These are phyloP conservation scores for Chrysoporthe cubensis DNA, from an alignment of 2,329 filamentous ascomycete species.

Conservation along the genomic window DNA sequence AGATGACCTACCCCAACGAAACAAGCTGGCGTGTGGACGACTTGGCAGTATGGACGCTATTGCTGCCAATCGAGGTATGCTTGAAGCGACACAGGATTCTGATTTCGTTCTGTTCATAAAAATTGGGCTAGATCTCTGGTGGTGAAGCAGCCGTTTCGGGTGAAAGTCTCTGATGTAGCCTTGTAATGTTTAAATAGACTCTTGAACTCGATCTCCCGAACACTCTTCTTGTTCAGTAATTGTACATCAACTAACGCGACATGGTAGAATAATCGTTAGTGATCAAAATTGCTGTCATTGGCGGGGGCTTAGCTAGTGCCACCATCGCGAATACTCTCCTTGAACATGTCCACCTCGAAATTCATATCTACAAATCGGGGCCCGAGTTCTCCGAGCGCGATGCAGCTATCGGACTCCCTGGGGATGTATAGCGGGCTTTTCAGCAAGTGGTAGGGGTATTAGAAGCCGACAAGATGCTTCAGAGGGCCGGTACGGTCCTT, in stretches of 20 bases:
- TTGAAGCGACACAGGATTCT: no score
- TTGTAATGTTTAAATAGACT: no score
- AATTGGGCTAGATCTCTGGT: no score
- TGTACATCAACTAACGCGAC: not conserved
- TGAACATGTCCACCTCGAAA: conserved; percentile 28
- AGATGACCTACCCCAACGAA: not conserved
- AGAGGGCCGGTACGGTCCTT: conserved; percentile 29
- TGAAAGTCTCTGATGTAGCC: no score
- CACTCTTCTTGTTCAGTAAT: not conserved
- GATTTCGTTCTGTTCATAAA: no score
- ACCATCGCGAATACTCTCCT: conserved; percentile 32
- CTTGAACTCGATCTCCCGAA: no score
- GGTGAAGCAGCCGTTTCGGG: no score
- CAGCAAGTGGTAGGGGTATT: conserved; percentile 22
- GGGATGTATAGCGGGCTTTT: conserved; percentile 29
- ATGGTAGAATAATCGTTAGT: conserved; percentile 8
- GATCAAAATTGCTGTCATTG: conserved; percentile 32
- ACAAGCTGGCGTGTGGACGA: not conserved
- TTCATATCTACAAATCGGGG: conserved; percentile 33
- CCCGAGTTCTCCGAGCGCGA: conserved; percentile 33
- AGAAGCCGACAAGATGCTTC: conserved; percentile 22
- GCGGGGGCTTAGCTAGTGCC: conserved; percentile 33
- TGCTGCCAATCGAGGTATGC: no score
- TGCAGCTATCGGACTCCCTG: conserved; percentile 31
- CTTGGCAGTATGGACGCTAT: no score